phyloP scores from a whole-genome alignment of 306 rosid genomes.

The Myrica gale region DNA sequence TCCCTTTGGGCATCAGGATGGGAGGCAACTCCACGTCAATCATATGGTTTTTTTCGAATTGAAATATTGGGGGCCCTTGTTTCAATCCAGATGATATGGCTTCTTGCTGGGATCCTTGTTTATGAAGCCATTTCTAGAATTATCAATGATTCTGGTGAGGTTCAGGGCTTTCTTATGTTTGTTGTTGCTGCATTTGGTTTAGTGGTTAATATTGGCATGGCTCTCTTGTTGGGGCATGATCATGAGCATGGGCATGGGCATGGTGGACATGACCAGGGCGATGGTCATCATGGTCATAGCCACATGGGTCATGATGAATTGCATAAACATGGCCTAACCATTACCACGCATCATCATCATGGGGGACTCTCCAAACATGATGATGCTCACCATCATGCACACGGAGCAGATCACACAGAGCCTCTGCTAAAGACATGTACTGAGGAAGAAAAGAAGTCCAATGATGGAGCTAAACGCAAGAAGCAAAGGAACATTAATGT shows the following conservation, averaged over 20 bases:
- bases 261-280: constrained; percentile 33
- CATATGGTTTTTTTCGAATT: constrained; percentile 61
- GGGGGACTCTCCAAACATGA: constrained; percentile 10
- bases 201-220: constrained; percentile 56
- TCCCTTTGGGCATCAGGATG: constrained; percentile 65
- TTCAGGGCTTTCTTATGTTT: constrained; percentile 57
- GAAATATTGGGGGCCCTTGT: constrained; percentile 62
- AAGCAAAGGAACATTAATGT: constrained; percentile 43
- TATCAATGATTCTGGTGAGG: constrained; percentile 47
- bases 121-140: constrained; percentile 56
- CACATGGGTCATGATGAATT: constrained; percentile 30
- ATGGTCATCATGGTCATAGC: constrained; percentile 13
- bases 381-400: constrained; percentile 30
- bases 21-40: constrained; percentile 66
- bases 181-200: constrained; percentile 55
- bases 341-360: constrained; percentile 32
- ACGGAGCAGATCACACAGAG: constrained; percentile 5
- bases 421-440: constrained; percentile 41
- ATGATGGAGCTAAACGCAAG: constrained; percentile 8
- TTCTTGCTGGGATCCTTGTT: constrained; percentile 63
- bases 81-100: constrained; percentile 71
- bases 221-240: constrained; percentile 51
- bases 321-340: constrained; percentile 33
- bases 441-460: constrained; percentile 24
- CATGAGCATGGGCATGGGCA: constrained; percentile 37